Base-by-base conservation (phyloP, 495 filamentous ascomycete genomes). In the Haplographium delicatum region DNA sequence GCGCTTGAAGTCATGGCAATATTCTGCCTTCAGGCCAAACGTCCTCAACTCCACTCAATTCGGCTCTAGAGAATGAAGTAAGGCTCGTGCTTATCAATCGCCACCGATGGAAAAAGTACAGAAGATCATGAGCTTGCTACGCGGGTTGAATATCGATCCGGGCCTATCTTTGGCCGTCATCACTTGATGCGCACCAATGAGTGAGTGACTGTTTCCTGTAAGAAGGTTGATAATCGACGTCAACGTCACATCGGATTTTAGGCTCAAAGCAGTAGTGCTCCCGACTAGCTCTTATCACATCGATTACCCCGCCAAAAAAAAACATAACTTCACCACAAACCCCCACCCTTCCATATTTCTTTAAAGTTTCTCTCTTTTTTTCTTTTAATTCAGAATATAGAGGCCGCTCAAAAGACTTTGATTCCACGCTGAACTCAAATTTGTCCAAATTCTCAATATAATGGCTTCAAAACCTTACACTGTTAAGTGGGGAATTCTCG, bases 401-500 rank as follows among this genome's bases (percentile, higher is more conserved):
- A 15, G 15, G 18, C 13, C 20, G 11, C 19, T 46, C 19, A 7
- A 22, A 34, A n/a, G n/a, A n/a, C n/a, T 0, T 27, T n/a, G 6
- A 28, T 16, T 13, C n/a, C n/a, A 44, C 11, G 13, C 20, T 24
- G 22, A 1, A 13, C 26, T 16, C 19, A 18, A 16, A 19, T 33
- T 11, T 50, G 27, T 16, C 47, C 23, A 50, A 50, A 41, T 1
- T 50, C 34, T 13, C 8, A 20, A 5, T 30, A 25, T 34, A 39
- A 60, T 56, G 53, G 31, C 53, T 24, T 53, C 57, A 3, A 45
- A 48, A 52, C 80, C 81, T 3, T 79, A 80, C 61, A 81, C 77
- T 50, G 61, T 86, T 40, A 77, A 74, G 53, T 91, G 87, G 87
- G 88, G 88, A 63, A 90, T 93, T 62, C 71, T 93, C 67, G 88